phyloP scores from a whole-genome alignment of 129 eudicot species.

The Tanacetum coccineum region DNA sequence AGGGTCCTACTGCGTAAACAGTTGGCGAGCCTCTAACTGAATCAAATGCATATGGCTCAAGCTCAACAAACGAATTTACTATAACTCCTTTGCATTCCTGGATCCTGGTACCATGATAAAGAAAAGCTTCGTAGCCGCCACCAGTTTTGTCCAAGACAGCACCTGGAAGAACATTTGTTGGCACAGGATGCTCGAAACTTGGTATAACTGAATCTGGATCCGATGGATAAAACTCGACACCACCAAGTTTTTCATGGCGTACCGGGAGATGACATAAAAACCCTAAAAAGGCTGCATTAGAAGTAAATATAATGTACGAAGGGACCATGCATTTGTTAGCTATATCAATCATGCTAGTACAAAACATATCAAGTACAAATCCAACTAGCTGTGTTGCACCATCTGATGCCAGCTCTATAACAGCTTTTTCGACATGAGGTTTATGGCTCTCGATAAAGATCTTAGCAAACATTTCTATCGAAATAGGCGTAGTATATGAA shows the following conservation, averaged over 20 bases:
- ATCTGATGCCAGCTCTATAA: slow-evolving; percentile 2
- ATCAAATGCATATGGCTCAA: slow-evolving; percentile 26
- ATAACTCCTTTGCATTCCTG: slow-evolving; percentile 31
- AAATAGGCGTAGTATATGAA: neutral
- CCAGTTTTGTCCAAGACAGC: slow-evolving; percentile 11
- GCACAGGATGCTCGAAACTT: slow-evolving; percentile 21
- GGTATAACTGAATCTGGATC: slow-evolving; percentile 26
- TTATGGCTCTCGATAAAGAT: slow-evolving; percentile 1
- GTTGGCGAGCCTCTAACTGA: slow-evolving; percentile 3
- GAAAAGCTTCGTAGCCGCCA: slow-evolving; percentile 11
- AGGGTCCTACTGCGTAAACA: slow-evolving; percentile 35
- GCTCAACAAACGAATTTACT: slow-evolving; percentile 30
- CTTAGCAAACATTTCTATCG: slow-evolving; percentile 1
- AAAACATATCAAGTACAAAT: too few species aligned
- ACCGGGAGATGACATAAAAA: slow-evolving; percentile 22
- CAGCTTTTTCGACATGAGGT: neutral
- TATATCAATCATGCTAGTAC: too few species aligned
- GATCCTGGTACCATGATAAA: slow-evolving; percentile 14
- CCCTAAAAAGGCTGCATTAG: slow-evolving; percentile 28
- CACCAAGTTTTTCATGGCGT: slow-evolving; percentile 15
- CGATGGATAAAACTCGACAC: slow-evolving; percentile 9
- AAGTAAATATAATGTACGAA: slow-evolving; percentile 28
- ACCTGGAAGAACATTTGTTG: slow-evolving; percentile 20
- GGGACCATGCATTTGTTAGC: too few species aligned
- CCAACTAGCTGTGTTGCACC: neutral